These are phyloP conservation scores for Solanum pinnatisectum DNA, from an alignment of 257 asterid species.

Conservation along the genomic window DNA sequence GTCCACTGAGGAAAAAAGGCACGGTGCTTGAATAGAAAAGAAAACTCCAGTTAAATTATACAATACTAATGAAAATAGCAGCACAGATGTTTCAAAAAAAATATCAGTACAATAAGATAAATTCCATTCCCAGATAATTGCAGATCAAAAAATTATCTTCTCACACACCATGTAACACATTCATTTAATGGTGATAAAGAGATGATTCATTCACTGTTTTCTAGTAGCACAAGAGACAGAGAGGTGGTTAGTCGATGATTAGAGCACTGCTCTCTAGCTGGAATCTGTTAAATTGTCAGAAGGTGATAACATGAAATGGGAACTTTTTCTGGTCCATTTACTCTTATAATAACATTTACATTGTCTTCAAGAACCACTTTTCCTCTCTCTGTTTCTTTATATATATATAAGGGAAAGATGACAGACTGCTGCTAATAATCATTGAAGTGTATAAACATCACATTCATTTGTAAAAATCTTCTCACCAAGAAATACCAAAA, in stretches of 20 bases:
- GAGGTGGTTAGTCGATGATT: not conserved
- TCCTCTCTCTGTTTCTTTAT: not conserved
- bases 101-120: not conserved
- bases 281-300: not conserved
- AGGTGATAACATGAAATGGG: not conserved
- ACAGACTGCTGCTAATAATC: not conserved
- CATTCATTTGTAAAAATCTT: not conserved
- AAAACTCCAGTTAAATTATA: not conserved
- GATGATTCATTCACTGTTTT: not conserved
- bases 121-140: not conserved
- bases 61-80: not conserved
- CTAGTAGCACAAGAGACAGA: not conserved
- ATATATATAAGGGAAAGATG: not conserved
- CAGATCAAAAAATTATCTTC: not conserved
- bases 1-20: not conserved
- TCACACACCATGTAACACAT: not conserved
- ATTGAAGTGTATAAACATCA: not conserved
- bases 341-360: not conserved
- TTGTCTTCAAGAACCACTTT: not conserved
- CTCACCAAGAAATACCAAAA: not conserved
- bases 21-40: not conserved
- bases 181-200: not conserved
- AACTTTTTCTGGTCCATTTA: not conserved
- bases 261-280: not conserved
- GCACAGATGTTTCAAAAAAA: not conserved